Evolutionary conservation across 257 asterid genomes (phyloP), one percentile per base, ranked within the genome.

Genomic region (Anisodus acutangulus): DNA sequence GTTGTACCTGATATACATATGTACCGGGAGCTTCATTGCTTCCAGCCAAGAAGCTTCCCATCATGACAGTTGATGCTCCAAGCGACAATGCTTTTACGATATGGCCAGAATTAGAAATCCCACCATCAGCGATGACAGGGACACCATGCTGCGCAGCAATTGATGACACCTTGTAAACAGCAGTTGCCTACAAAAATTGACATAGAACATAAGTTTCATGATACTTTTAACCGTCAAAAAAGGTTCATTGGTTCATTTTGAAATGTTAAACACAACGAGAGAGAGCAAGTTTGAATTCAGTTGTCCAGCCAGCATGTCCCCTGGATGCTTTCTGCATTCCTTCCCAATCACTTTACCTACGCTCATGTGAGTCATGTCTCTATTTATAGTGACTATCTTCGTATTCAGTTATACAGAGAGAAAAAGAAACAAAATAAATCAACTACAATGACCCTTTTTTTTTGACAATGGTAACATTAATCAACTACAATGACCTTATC

Each of bases 31-130:
- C 95, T 88, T 95, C 99, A 80, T 15, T 87, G 85, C 98, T 94
- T 84, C 99, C 99, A 26, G 98, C 98, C 87, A 95, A 87, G 91
- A 95, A 93, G 89, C 98, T 92, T 79, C 99, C 89, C 91, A 82
- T 94, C 99, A 95, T 95, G 79, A 88, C 90, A 57, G 99, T 94
- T 43, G 99, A 95, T 83, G 99, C 99, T n/a, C 99, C 99, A 9
- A 94, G 92, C 63, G 91, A 88, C 85, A 95, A 84, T 80, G 99
- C 99, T 90, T 95, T 95, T 79, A 94, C 99, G 76, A 95, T 91
- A 88, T 95, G 99, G 81, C 99, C 99, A 53, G 98, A 94, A 84
- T 95, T 95, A 19, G 97, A 94, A 83, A 95, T 92, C 82, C 99
- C 98, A 71, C 99, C 98, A 85, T 95, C 99, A 78, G 99, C 99